Base-by-base conservation (phyloP, 2,329 filamentous ascomycete species). In the Pezicula radicicola region DNA sequence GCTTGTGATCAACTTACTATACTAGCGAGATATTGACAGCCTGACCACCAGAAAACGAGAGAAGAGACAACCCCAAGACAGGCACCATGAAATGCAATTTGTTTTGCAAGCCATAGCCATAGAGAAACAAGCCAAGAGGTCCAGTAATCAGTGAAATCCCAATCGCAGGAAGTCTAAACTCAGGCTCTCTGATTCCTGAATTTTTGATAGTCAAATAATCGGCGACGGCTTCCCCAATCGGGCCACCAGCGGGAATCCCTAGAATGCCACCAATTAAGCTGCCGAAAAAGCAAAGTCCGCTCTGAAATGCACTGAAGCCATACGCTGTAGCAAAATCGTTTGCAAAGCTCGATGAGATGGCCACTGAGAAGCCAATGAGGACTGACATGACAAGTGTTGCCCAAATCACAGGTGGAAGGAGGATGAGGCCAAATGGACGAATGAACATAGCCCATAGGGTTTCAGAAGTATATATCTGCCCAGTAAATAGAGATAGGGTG, bases 331-430 rank as follows among this genome's bases (percentile, higher is more conserved):
- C 43, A 51, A 73, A 78, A 1, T 75, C 75, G 0, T 69, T 60
- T 5, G 70, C 70, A 4, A 75, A 76, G 48, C 80, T 81, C 41
- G 79, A 77, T 0, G 76, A 74, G 13, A 82, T 74, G 9, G 79
- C 78, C 0, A 79, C 75, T 1, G 80, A 63, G 60, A 82, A 81
- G 1, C 78, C 78, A 50, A 83, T 79, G 1, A 78, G 79, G 3
- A 76, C 77, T 1, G 78, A 71, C 65, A 78, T 73, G 16, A 80
- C 74, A 3, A 81, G 65, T 10, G 79, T 75, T 3, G 76, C 76
- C 79, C 79, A 83, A 3, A 83, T 65, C 0, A 83, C 75, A 0
- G 76, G 71, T 5, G 79, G 80, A 1, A 83, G 68, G 3, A 71
- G 51, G 10, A 81, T 72, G 27, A 83, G 65, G 2, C 72, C 68